Evolutionary conservation across 2,329 filamentous ascomycete genomes (phyloP), one percentile per base, ranked within the genome.

Genomic region (Pyricularia grisea): DNA sequence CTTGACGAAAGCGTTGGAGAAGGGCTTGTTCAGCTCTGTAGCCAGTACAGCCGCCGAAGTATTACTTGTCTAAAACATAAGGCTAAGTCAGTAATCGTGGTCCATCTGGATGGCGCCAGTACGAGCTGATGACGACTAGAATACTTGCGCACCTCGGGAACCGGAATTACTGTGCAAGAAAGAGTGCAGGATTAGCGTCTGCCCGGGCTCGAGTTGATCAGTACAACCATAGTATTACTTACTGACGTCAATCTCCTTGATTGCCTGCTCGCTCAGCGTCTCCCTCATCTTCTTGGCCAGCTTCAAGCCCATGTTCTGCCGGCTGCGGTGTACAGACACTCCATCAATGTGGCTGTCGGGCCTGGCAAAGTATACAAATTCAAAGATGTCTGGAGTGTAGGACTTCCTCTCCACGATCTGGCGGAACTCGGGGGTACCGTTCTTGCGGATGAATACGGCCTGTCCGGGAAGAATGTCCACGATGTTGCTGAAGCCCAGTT

Each of bases 321-420:
- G 88, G 73, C 90, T 93, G 73, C 89, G 87, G 76, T 97, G 89
- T 30, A 97, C 91, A 69, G 91, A 93, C 72, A 97, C 96, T 23
- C 92, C 93, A 75, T 97, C 93, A 69, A 97, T 94, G 73, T 89
- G 84, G 0, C 88, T 90, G 78, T 97, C 93, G 0, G 92, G 92
- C 1, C 93, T 85, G 17, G 92, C 90, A 74, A 97, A 93, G 81
- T 97, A 97, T 70, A 97, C 90, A 72, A 89, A 93, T 79, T 96
- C 92, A 75, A 96, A 95, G 71, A 93, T 91, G 77, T 97, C 93
- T 0, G 93, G 93, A 1, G 91, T 89, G 76, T 97, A 97, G 20
- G 85, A 83, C 73, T 86, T 84, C 73, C 85, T 84, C 70, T 86
- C 80, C 60, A 89, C 87, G 17, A 97, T 88, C 78, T 97, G 92